Base-by-base conservation (phyloP, 1,284 basidiomycete genomes). In the Boletus putidus region DNA sequence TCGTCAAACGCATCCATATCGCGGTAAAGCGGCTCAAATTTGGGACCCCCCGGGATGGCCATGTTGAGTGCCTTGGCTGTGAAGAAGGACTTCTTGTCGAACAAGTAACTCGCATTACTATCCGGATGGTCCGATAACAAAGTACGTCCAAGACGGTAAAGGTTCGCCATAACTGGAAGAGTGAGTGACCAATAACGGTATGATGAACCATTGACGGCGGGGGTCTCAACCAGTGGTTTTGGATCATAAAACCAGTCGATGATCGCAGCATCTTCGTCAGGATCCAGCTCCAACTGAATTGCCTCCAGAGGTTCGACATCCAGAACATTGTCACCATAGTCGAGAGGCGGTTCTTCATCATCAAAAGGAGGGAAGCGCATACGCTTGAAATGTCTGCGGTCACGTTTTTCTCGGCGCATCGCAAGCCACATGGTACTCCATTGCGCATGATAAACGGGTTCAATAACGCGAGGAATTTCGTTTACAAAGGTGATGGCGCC, bases 361-460 rank as follows among this genome's bases (percentile, higher is more conserved):
- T 99, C 97, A 70, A 99, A 99, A 0, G 97, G 97, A 39, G 97
- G 97, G 79, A 99, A 99, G n/a, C 97, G 89, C 96, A 99, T 99
- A 53, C 97, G 93, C 80, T 99, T 99, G 80, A 99, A 99, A 75
- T 99, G 97, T 55, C 97, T 83, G 71, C 97, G 92, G 75, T 99
- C 97, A 60, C 97, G 88, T 82, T 99, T 99, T 79, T 99, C 97
- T 66, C 97, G 82, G 65, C 97, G 85, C 97, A 99, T 99, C 23
- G 97, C 96, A 40, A 99, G 82, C 97, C 97, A 99, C 97, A 99
- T 99, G 6, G 94, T 92, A 69, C 94, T 96, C 97, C 97, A 99
- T 71, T 99, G 97, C 1, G 97, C 96, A 73, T 99, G 97, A 76
- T 98, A 99, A 23, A 99, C 86, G 8, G 97, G 97, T 73, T 98